These are phyloP conservation scores for Sordaria brevicollis DNA, from an alignment of 495 filamentous ascomycete genomes.

Conservation along the genomic window DNA sequence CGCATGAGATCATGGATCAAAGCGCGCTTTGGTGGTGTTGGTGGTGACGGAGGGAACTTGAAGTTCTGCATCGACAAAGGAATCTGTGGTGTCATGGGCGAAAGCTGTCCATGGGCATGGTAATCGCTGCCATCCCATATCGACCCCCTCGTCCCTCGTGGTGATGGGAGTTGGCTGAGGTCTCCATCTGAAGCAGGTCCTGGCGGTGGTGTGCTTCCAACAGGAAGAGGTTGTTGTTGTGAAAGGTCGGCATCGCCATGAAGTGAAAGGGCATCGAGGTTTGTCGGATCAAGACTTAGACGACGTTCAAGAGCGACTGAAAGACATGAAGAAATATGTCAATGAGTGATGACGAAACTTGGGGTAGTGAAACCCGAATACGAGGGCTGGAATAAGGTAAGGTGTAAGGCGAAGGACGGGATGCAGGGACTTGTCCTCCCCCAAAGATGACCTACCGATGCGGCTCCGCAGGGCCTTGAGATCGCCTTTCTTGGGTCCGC, in stretches of 20 bases:
- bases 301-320: conserved; percentile 26
- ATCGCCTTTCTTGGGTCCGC: conserved; percentile 46
- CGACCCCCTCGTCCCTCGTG: conserved; percentile 3
- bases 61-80: conserved; percentile 13
- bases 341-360: neutral
- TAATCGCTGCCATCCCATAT: conserved; percentile 16
- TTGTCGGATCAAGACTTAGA: conserved; percentile 23
- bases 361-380: neutral
- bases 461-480: conserved; percentile 38
- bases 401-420: neutral
- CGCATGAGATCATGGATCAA: conserved; percentile 30
- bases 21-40: conserved; percentile 9
- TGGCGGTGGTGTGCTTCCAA: neutral
- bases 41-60: conserved; percentile 22
- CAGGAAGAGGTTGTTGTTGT: conserved; percentile 4
- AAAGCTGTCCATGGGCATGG: conserved; percentile 5
- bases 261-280: conserved; percentile 3
- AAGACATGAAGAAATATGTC: neutral
- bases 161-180: conserved; percentile 7
- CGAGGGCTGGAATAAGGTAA: neutral
- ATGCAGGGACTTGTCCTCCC: neutral
- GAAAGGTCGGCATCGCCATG: conserved; percentile 5
- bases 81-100: conserved; percentile 12
- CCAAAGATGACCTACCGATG: conserved; percentile 31
- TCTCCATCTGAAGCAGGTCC: conserved; percentile 3